These are phyloP conservation scores for Lentinula lateritia DNA, from an alignment of 768 basidiomycete genomes.

Conservation along the genomic window DNA sequence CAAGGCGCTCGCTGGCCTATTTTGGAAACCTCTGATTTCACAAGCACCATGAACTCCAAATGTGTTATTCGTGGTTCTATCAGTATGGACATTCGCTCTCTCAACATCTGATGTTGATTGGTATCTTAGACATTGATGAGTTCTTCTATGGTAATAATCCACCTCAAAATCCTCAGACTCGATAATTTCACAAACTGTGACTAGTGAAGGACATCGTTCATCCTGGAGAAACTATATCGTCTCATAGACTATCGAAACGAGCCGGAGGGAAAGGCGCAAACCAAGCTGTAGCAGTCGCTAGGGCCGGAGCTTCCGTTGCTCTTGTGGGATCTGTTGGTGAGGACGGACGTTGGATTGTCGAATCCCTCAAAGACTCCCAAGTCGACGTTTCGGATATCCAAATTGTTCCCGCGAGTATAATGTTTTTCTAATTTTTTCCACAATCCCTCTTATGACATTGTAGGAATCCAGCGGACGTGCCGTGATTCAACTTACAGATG, in stretches of 20 bases:
- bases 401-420: constrained; percentile 29
- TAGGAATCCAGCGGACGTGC: constrained; percentile 56
- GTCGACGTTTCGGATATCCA: constrained; percentile 34
- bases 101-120: constrained; percentile 4
- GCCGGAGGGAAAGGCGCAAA: constrained; percentile 63
- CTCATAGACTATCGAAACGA: constrained; percentile 39
- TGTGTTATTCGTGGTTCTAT: constrained; percentile 46
- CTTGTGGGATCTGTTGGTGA: constrained; percentile 50
- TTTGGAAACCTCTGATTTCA: background rate
- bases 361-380: constrained; percentile 32
- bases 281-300: constrained; percentile 53
- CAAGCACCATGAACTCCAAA: background rate
- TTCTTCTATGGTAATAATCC: constrained; percentile 44
- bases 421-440: background rate
- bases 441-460: background rate
- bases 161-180: background rate
- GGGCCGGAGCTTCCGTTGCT: constrained; percentile 41
- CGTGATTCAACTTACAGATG: constrained; percentile 51
- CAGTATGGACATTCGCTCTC: constrained; percentile 26
- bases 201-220: constrained; percentile 47
- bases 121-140: constrained; percentile 45
- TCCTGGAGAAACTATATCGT: constrained; percentile 59
- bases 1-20: constrained; percentile 3
- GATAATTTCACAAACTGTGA: background rate
- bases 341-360: constrained; percentile 46